These are phyloP conservation scores for Sindora glabra DNA, from an alignment of 306 rosid genomes.

Conservation along the genomic window DNA sequence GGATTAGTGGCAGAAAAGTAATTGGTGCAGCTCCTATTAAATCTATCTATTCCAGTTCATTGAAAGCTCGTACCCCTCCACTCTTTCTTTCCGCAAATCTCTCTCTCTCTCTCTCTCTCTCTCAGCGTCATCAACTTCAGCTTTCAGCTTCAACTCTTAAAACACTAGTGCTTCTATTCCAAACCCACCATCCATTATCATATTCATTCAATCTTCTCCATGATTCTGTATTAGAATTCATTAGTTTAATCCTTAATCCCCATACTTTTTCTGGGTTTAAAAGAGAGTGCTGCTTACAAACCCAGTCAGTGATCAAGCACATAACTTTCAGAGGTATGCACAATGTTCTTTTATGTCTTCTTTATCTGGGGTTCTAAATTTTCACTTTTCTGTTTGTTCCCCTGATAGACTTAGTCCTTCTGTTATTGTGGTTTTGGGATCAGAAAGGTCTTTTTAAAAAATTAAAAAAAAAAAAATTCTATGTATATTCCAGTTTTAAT, in stretches of 20 bases:
- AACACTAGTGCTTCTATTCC: slow-evolving; percentile 39
- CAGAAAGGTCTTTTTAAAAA: too few species aligned
- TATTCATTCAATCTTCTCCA: slow-evolving; percentile 22
- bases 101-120: slow-evolving; percentile 25
- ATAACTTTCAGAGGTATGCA: slow-evolving; percentile 24
- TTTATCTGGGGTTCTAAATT: slow-evolving; percentile 17
- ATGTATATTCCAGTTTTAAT: slow-evolving; percentile 12
- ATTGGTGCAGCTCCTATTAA: slow-evolving; percentile 27
- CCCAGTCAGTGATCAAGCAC: slow-evolving; percentile 5
- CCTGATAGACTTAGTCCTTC: not conserved
- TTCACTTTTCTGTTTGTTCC: slow-evolving; percentile 12
- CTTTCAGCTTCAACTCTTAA: slow-evolving; percentile 54
- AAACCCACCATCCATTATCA: slow-evolving; percentile 24
- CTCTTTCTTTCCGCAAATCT: slow-evolving; percentile 36
- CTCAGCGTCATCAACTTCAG: slow-evolving; percentile 47
- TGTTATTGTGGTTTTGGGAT: slow-evolving; percentile 12
- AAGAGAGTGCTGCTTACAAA: not conserved
- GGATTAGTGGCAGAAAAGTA: slow-evolving; percentile 72
- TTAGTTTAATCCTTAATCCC: not conserved
- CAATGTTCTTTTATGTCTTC: not conserved
- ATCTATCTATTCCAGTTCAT: slow-evolving; percentile 39
- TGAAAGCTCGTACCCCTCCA: slow-evolving; percentile 30
- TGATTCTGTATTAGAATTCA: slow-evolving; percentile 21
- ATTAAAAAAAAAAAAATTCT: too few species aligned
- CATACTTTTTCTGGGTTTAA: not conserved